Evolutionary conservation across 345 rosid species (phyloP).

Genomic region (Brassica cretica): DNA sequence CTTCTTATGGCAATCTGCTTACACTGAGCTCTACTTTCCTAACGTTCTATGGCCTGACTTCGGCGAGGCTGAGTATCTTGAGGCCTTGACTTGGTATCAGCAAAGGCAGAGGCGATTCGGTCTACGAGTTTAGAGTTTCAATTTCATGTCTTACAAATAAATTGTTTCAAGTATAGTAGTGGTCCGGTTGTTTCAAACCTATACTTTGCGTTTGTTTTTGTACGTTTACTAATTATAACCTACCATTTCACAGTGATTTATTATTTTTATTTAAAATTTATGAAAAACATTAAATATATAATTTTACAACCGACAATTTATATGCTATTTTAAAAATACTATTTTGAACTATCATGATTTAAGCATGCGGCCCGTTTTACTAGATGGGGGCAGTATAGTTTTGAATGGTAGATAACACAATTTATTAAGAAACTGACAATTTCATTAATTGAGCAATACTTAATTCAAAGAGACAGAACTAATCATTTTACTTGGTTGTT

Average conservation of each 20-base stretch:
- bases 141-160: not conserved
- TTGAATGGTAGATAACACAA: constrained; percentile 8
- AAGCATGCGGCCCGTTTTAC: not conserved
- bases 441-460: not conserved
- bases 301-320: not conserved
- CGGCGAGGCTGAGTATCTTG: constrained; percentile 51
- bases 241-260: not conserved
- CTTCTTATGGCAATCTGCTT: constrained; percentile 77
- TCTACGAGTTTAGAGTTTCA: constrained; percentile 12
- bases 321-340: no score
- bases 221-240: not conserved
- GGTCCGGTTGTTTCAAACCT: not conserved
- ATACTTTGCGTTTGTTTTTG: not conserved
- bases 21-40: constrained; percentile 68
- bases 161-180: not conserved
- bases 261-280: no score
- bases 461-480: not conserved
- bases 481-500: not conserved
- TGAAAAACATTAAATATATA: not conserved
- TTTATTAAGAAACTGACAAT: not conserved
- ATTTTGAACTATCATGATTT: not conserved
- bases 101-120: constrained; percentile 40
- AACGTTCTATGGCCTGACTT: constrained; percentile 78
- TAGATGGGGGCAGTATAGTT: not conserved
- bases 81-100: constrained; percentile 56